Evolutionary conservation across 805 yeast genomes (phyloP).

Genomic region (Kodamaea laetipori): DNA sequence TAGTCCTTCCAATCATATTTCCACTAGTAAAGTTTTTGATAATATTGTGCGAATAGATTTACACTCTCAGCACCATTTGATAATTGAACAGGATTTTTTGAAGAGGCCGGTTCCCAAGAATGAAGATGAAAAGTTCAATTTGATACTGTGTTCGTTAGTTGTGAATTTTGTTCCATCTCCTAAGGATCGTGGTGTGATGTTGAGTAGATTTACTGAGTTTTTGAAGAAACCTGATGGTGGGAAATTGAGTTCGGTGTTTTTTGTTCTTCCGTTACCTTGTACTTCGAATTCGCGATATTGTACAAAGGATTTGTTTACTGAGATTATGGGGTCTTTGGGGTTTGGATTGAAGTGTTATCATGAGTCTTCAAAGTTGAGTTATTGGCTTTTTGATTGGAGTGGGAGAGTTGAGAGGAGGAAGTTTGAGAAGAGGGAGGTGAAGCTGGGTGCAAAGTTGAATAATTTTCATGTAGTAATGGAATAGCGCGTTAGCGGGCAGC

Average conservation of each 20-base stretch:
- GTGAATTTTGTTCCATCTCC: constrained; percentile 85
- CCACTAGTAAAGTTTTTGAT: constrained; percentile 56
- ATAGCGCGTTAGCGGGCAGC: too few relatives aligned
- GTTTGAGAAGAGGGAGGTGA: constrained; percentile 50
- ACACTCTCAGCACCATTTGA: constrained; percentile 73
- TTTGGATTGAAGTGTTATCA: constrained; percentile 49
- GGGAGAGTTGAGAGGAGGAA: constrained; percentile 25
- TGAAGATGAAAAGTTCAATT: constrained; percentile 52
- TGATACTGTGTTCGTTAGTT: constrained; percentile 83
- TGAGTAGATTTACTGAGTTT: constrained; percentile 58
- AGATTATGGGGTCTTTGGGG: constrained; percentile 63
- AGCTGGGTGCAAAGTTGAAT: constrained; percentile 61
- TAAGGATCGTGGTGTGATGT: constrained; percentile 73
- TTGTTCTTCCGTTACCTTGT: constrained; percentile 91
- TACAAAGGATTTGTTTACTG: constrained; percentile 41
- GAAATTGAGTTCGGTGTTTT: constrained; percentile 51
- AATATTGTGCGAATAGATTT: constrained; percentile 70
- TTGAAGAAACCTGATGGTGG: constrained; percentile 38
- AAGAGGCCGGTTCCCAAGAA: constrained; percentile 59
- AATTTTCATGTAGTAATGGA: constrained; percentile 61
- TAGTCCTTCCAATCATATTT: constrained; percentile 65
- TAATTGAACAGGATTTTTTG: constrained; percentile 83
- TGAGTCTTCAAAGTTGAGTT: constrained; percentile 70
- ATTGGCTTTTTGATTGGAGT: constrained; percentile 62
- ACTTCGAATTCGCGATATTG: constrained; percentile 79